These are phyloP conservation scores for Corchorus olitorius DNA, from an alignment of 345 rosid species.

Conservation along the genomic window DNA sequence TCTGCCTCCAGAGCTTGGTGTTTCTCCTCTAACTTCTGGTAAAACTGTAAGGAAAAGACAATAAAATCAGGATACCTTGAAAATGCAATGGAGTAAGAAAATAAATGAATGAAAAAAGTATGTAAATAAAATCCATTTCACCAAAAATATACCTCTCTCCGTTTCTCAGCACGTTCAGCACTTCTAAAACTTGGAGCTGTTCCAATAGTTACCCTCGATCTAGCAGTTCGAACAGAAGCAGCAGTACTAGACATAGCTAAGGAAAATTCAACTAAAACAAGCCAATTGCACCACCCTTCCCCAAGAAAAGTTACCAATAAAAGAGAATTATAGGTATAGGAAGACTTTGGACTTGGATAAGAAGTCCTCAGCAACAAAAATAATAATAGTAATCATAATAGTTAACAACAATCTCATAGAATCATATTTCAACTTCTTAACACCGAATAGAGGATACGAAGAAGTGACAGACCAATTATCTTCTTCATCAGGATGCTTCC, in stretches of 20 bases:
- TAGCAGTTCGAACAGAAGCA: constrained; percentile 60
- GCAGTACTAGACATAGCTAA: constrained; percentile 69
- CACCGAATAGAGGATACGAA: constrained; percentile 70
- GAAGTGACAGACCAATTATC: constrained; percentile 82
- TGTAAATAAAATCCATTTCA: constrained; percentile 15
- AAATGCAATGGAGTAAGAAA: constrained; percentile 18
- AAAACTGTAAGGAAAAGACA: constrained; percentile 52
- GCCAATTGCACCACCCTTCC: neutral
- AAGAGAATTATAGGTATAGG: neutral
- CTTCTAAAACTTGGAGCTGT: constrained; percentile 87
- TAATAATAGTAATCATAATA: neutral
- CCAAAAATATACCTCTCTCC: constrained; percentile 73
- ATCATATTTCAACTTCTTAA: neutral
- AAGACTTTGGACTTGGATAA: neutral
- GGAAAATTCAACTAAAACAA: constrained; percentile 40
- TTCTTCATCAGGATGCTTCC: constrained; percentile 75
- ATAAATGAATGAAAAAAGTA: constrained; percentile 12
- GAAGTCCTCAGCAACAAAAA: neutral
- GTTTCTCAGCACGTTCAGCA: constrained; percentile 80
- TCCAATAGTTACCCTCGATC: constrained; percentile 74
- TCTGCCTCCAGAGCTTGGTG: constrained; percentile 81
- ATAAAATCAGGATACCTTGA: constrained; percentile 23
- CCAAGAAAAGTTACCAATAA: neutral
- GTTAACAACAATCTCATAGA: neutral
- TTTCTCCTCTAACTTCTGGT: constrained; percentile 79